Percentiles rank a stretch among this genome's conserved stretches.
phyloP scores from a whole-genome alignment of 257 asterid genomes.

The Gentiana macrophylla region DNA sequence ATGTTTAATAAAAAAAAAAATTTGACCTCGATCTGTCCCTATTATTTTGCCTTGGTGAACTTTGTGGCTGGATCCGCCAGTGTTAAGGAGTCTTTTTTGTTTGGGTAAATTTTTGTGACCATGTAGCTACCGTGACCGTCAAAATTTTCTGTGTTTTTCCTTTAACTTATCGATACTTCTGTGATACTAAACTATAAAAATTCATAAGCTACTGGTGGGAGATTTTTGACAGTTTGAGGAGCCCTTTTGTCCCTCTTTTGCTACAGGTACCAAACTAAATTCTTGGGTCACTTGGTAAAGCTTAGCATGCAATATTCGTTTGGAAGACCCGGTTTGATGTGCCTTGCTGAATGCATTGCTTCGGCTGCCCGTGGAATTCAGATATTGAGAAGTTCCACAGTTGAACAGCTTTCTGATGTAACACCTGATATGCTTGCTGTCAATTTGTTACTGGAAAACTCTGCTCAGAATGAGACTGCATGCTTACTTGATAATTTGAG shows the following conservation, averaged over 20 bases:
- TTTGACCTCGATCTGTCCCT: too few species aligned
- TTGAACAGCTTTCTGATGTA: slow-evolving; percentile 17
- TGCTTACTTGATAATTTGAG: slow-evolving; percentile 64
- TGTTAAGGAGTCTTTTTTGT: too few species aligned
- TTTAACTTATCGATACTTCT: too few species aligned
- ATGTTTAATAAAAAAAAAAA: too few species aligned
- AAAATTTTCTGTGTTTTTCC: too few species aligned
- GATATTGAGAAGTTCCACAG: slow-evolving; percentile 18
- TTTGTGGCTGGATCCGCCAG: too few species aligned
- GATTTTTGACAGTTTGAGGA: slow-evolving; percentile 1
- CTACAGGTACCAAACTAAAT: slow-evolving; percentile 52
- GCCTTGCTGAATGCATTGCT: slow-evolving; percentile 72
- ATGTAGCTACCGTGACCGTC: too few species aligned
- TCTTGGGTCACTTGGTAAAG: slow-evolving; percentile 50
- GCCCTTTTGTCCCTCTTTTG: slow-evolving; percentile 15
- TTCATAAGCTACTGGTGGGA: slow-evolving; percentile 1
- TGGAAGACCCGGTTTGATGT: slow-evolving; percentile 92
- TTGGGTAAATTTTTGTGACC: too few species aligned
- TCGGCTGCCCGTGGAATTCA: slow-evolving; percentile 55
- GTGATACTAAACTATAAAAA: neutral
- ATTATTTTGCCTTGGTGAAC: too few species aligned
- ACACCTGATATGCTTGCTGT: slow-evolving; percentile 20
- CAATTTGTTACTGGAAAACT: slow-evolving; percentile 24
- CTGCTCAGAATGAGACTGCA: slow-evolving; percentile 28
- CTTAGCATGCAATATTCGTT: slow-evolving; percentile 53